Base-by-base conservation (phyloP, 1,139 yeast genomes). In the Suhomyces bolitotheri region DNA sequence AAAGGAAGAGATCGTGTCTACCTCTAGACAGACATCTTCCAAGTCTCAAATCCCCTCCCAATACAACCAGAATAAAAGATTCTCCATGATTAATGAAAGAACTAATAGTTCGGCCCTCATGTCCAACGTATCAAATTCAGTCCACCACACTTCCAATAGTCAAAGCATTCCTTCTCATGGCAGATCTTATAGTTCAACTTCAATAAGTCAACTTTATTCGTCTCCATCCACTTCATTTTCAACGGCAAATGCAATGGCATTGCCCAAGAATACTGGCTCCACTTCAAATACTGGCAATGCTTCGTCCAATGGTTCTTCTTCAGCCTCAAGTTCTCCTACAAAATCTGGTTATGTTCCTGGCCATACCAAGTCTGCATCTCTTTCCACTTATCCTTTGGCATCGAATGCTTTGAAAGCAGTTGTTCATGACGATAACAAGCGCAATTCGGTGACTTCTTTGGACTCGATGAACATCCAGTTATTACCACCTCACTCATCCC, bases 341-440 rank as follows among this genome's bases (percentile, higher is more conserved):
- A 51, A 54, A 26, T 48, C 51, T 30, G 45, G 49, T 30, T 47
- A 19, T 45, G 45, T 39, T 14, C 59, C 64, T 33, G 66, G 66
- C 13, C 70, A 65, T 41, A 40, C 62, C 28, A 64, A 62, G 44
- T 51, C 71, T n/a, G 60, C 68, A 6, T 62, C 71, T 4, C 47
- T 62, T 34, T 56, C 67, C 8, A 38, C 59, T 14, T 61, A 60
- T 43, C 62, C 77, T 3, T 66, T 84, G 7, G 87, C 87, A 7
- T 77, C 84, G 29, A 54, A 69, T 41, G 88, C 82, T 9, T 63
- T 82, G 44, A 84, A 80, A 51, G 87, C 88, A 0, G 82, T 81
- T 32, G 86, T 79, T 11, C 22, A 25, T 17, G 78, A 78, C 6
- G 55, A 64, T 29, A 54, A 55, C 28, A 51, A 49, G 36, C 36